These are phyloP conservation scores for Lomentospora prolificans DNA, from an alignment of 2,329 filamentous ascomycete species.

Conservation along the genomic window DNA sequence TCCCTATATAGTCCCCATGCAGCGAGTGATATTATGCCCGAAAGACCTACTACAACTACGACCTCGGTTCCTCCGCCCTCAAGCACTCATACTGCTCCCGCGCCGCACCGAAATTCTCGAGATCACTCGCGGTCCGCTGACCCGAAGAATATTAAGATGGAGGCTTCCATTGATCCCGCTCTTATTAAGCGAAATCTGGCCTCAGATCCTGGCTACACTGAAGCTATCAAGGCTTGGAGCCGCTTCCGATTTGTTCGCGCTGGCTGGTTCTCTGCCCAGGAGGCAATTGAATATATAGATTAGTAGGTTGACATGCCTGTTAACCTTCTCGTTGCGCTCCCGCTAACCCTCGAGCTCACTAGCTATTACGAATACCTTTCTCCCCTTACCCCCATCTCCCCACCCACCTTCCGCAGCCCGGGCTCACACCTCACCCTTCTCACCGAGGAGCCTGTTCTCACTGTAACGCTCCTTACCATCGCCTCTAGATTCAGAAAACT, in stretches of 20 bases:
- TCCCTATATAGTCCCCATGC: background rate
- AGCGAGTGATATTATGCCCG: background rate
- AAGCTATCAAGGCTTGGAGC: conserved; percentile 79
- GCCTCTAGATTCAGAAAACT: conserved; percentile 79
- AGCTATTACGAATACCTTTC: conserved; percentile 88
- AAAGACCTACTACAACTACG: background rate
- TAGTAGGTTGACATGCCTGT: conserved; percentile 49
- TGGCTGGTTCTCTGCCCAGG: conserved; percentile 90
- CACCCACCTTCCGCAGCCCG: conserved; percentile 81
- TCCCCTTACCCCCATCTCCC: conserved; percentile 85
- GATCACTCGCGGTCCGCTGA: background rate
- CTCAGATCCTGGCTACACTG: conserved; percentile 46
- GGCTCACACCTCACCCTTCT: conserved; percentile 70
- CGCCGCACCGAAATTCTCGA: conserved; percentile 5
- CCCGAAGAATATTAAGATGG: conserved; percentile 14
- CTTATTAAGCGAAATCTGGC: conserved; percentile 33
- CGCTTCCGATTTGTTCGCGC: conserved; percentile 90
- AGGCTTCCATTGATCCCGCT: conserved; percentile 35
- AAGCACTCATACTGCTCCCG: background rate
- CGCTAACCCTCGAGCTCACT: conserved; percentile 5
- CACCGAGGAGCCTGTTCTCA: conserved; percentile 84
- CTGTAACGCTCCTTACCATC: conserved; percentile 84
- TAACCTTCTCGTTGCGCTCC: background rate
- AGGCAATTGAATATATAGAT: conserved; percentile 87
- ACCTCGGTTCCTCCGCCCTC: background rate